Percentiles rank a stretch among this genome's conserved stretches.
phyloP scores from a whole-genome alignment of 2,329 filamentous ascomycete species.

The Colletotrichum sp. region DNA sequence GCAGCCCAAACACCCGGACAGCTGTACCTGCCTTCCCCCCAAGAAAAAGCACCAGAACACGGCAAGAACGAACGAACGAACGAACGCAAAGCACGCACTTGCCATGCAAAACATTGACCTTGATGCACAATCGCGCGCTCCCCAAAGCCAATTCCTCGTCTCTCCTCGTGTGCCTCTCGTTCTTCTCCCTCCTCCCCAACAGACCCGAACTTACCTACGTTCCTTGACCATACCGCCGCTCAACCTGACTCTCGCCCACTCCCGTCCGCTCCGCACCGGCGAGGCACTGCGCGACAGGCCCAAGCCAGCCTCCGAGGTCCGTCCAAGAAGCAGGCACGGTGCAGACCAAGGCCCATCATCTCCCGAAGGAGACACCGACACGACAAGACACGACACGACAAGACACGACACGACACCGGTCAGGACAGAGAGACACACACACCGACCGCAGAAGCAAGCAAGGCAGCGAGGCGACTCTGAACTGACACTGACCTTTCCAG shows the following conservation, averaged over 20 bases:
- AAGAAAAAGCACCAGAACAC: neutral
- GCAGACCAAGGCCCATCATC: neutral
- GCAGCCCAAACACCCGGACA: neutral
- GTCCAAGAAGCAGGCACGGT: neutral
- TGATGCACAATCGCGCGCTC: neutral
- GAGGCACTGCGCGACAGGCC: neutral
- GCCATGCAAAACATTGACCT: neutral
- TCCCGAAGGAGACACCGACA: neutral
- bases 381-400: neutral
- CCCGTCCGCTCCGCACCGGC: neutral
- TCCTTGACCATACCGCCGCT: neutral
- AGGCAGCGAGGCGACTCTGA: neutral
- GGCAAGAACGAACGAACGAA: neutral
- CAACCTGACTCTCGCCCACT: neutral
- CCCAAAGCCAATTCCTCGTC: neutral
- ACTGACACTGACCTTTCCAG: constrained; percentile 21
- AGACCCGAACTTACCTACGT: neutral
- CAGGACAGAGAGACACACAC: neutral
- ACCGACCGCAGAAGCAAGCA: neutral
- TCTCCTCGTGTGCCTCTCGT: neutral
- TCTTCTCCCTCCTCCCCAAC: neutral
- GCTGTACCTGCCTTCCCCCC: neutral
- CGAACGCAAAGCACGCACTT: neutral
- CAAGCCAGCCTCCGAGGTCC: neutral
- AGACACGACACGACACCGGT: neutral